These are phyloP conservation scores for Phanerochaete carnosa DNA, from an alignment of 768 basidiomycete genomes.

Conservation along the genomic window DNA sequence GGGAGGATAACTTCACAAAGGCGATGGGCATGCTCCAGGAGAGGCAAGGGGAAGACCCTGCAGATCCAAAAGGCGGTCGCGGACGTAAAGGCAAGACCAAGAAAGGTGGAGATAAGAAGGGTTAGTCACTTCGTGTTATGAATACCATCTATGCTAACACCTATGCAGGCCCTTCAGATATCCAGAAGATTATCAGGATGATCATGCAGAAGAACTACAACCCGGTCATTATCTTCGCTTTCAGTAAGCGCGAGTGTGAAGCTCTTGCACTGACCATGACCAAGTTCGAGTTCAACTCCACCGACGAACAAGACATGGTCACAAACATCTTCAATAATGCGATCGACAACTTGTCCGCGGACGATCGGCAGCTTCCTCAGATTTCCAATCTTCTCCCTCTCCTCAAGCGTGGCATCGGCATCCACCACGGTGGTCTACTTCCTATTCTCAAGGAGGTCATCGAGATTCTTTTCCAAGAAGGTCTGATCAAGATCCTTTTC, in stretches of 20 bases:
- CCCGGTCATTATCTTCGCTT: slow-evolving; percentile 97
- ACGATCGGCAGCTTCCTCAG: slow-evolving; percentile 89
- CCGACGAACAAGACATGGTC: slow-evolving; percentile 88
- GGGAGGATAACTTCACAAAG: slow-evolving; percentile 96
- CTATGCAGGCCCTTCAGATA: slow-evolving; percentile 76
- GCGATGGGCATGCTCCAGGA: slow-evolving; percentile 95
- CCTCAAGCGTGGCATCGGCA: slow-evolving; percentile 92
- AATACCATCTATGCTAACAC: slow-evolving; percentile 4
- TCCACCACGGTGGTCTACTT: slow-evolving; percentile 96
- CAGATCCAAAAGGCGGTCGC: slow-evolving; percentile 79
- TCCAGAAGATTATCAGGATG: slow-evolving; percentile 97
- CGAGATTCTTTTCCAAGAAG: slow-evolving; percentile 98
- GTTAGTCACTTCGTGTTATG: slow-evolving; percentile 33
- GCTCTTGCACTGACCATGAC: slow-evolving; percentile 84
- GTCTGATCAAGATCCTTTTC: slow-evolving; percentile 95
- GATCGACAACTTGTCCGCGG: slow-evolving; percentile 80
- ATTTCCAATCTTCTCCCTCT: slow-evolving; percentile 91
- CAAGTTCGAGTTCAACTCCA: slow-evolving; percentile 94
- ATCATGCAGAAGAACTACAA: slow-evolving; percentile 98
- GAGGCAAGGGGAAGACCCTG: slow-evolving; percentile 84
- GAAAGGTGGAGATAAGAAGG: slow-evolving; percentile 93
- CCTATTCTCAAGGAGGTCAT: slow-evolving; percentile 99
- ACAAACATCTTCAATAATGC: slow-evolving; percentile 92
- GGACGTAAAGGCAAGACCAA: slow-evolving; percentile 89
- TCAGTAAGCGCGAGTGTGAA: slow-evolving; percentile 98